Base-by-base conservation (phyloP, 2,329 filamentous ascomycete genomes). In the Sarocladium strictum region DNA sequence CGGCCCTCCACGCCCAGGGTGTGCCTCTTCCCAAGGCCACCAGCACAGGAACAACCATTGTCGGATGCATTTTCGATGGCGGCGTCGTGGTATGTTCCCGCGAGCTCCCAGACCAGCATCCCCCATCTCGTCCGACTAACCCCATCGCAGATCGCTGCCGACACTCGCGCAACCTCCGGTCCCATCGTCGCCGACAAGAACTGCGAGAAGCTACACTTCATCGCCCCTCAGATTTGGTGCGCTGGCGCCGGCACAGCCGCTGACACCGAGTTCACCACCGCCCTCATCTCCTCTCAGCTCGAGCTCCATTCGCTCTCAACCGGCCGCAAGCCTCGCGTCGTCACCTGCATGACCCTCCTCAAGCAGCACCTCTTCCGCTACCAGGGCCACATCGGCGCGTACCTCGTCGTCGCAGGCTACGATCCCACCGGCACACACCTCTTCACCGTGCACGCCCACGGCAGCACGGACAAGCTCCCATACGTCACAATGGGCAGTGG, bases 141-240 rank as follows among this genome's bases (percentile, higher is more conserved):
- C 24, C 14, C 24, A n/a, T 15, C 17, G 54, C 64, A 92, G 88
- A 97, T 99, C 73, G 94, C 94, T 60, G 94, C 94, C 76, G 94
- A 99, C 76, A 99, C 94, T 62, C 85, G 94, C 83, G 94, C 94
- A 60, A 99, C 94, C 47, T 95, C 89, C 61, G 94, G 94, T 33
- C 92, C 94, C 62, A 99, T 99, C 74, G 94, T 99, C 64, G 95
- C 95, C 74, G 94, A 99, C 84, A 99, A 99, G 90, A 99, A 99
- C 83, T 97, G 94, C 79, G 93, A 99, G 78, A 99, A 99, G 79
- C 86, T 99, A 61, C 94, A 99, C 78, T 99, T 95, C 80, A 99
- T 99, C 72, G 82, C 94, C 41, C 93, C 94, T 57, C 91, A 97
- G 74, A 99, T 99, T 75, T 99, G 94, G 94, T 99, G 94, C 75